Evolutionary conservation across 2,329 filamentous ascomycete genomes (phyloP), one percentile per base, ranked within the genome.

Genomic region (Fusarium sp.): DNA sequence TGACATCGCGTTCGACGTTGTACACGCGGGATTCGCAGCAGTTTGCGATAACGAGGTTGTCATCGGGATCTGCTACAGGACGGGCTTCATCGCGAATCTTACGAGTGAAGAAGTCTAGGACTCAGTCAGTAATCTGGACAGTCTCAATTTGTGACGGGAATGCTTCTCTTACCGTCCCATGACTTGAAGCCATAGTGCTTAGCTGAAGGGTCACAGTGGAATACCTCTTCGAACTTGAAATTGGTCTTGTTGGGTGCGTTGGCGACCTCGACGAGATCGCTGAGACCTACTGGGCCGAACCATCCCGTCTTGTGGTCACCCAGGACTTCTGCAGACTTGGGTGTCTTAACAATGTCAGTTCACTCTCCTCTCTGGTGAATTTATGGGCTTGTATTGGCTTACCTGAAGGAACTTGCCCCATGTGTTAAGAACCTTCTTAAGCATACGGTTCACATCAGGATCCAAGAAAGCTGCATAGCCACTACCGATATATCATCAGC

Each of bases 1-100:
- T 82, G 51, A 88, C 86, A 45, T 86, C 71, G 28, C 77, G 78
- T 9, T 79, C 81, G 3, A 90, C 74, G 49, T 85, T 83, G 78
- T 85, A 91, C 0, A 86, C 84, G 40, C 83, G 85, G 14, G 87
- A 89, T 74, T 93, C 90, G 78, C 90, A 92, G 1, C 87, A 84
- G 75, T 91, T 92, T 50, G 81, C 85, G 56, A 93, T 86, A 59
- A 86, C 77, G 13, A 66, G 72, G 69, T 84, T 77, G 60, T 92
- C 84, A 0, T 88, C 82, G 0, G 87, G 86, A 0, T 77, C 80
- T 1, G 86, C 87, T 2, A 92, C 81, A 0, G 90, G 90, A 0
- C 91, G 85, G 3, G 87, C 82, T 0, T 78, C 61, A 22, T 86
- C 82, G 10, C 79, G 82, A 56, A 92, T 84, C 7, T 81, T 58